These are phyloP conservation scores for Syzygium malaccense DNA, from an alignment of 441 rosid genomes.

Conservation along the genomic window DNA sequence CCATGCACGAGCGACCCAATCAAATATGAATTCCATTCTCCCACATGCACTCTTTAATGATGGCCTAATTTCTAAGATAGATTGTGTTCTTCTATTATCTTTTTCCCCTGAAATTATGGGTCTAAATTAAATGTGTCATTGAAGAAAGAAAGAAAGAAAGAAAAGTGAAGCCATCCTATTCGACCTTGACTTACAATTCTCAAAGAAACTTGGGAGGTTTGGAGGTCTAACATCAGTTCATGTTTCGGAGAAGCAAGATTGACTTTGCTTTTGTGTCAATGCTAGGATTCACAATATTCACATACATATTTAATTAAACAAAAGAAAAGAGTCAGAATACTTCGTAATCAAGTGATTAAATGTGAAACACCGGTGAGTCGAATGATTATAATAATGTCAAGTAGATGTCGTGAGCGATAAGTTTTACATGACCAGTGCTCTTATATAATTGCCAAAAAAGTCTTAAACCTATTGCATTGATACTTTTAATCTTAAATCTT, in stretches of 20 bases:
- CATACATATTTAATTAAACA: background rate
- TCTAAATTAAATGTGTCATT: background rate
- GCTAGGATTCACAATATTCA: background rate
- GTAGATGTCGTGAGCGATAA: background rate
- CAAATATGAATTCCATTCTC: background rate
- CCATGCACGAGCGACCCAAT: background rate
- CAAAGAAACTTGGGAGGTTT: background rate
- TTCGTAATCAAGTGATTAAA: background rate
- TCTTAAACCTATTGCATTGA: accelerated
- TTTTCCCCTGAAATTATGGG: background rate
- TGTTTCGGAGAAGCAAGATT: background rate
- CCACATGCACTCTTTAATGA: background rate
- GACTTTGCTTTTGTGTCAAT: background rate
- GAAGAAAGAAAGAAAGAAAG: background rate
- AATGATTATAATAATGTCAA: background rate
- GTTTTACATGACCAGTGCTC: background rate
- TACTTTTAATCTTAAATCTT: background rate
- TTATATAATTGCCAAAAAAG: background rate
- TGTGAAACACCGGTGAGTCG: background rate
- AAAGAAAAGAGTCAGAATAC: background rate
- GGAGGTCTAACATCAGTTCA: background rate
- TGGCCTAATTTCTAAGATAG: background rate
- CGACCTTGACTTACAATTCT: background rate
- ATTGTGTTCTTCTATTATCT: background rate
- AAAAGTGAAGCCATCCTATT: background rate